Evolutionary conservation across 495 filamentous ascomycete genomes (phyloP).

Genomic region (Sordaria brevicollis): DNA sequence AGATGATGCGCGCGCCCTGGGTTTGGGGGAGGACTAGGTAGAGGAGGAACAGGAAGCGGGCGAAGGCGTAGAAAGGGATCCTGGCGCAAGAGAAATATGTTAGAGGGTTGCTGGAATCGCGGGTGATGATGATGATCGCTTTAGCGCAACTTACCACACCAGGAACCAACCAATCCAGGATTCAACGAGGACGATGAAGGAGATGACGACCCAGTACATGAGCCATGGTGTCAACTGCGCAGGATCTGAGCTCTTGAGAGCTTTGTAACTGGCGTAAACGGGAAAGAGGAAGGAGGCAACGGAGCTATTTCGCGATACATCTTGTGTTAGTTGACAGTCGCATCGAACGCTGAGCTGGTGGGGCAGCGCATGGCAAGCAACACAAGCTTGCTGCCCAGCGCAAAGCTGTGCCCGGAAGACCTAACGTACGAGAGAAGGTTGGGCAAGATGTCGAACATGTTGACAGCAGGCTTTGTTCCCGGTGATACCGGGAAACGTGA

Average conservation of each 20-base stretch:
- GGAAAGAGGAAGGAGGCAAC: conserved; percentile 88
- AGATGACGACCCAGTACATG: conserved; percentile 96
- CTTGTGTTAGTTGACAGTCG: conserved; percentile 1
- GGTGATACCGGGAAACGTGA: neutral
- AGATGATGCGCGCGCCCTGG: conserved; percentile 78
- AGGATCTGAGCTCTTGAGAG: conserved; percentile 84
- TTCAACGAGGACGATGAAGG: conserved; percentile 71
- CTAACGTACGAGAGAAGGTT: conserved; percentile 66
- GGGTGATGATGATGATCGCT: neutral
- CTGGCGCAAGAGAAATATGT: conserved; percentile 25
- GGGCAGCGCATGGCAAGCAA: neutral
- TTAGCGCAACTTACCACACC: conserved; percentile 47
- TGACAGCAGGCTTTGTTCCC: conserved; percentile 1
- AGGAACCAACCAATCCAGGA: conserved; percentile 80
- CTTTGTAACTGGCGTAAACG: conserved; percentile 96
- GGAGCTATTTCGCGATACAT: conserved; percentile 42
- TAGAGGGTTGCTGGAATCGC: neutral
- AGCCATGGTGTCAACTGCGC: conserved; percentile 94
- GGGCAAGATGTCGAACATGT: conserved; percentile 74
- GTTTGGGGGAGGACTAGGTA: conserved; percentile 97
- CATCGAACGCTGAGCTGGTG: neutral
- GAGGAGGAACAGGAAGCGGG: conserved; percentile 76
- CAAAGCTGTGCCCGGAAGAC: neutral
- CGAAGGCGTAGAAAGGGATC: conserved; percentile 90
- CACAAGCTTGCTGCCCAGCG: conserved; percentile 1